Evolutionary conservation across 768 basidiomycete genomes (phyloP).

Genomic region (Boletellus ananas): DNA sequence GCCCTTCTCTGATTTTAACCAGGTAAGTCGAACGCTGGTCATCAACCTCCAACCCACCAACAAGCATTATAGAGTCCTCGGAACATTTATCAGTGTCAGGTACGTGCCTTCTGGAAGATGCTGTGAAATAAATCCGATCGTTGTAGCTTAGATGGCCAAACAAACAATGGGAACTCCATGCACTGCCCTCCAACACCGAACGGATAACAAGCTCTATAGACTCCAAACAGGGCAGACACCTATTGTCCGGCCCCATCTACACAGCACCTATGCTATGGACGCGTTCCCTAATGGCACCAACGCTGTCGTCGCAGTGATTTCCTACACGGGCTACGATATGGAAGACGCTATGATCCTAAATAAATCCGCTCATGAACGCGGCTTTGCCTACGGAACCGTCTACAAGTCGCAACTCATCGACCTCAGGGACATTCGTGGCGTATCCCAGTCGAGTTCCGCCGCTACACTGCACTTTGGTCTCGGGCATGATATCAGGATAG

Average conservation of each 20-base stretch:
- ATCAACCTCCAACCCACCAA: background rate
- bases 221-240: slow-evolving; percentile 95
- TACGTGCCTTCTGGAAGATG: slow-evolving; percentile 26
- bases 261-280: slow-evolving; percentile 97
- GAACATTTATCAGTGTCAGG: slow-evolving; percentile 93
- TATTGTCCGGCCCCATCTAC: slow-evolving; percentile 85
- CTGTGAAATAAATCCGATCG: slow-evolving; percentile 4
- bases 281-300: slow-evolving; percentile 98
- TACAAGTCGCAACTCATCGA: slow-evolving; percentile 95
- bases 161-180: slow-evolving; percentile 99
- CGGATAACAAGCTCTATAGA: slow-evolving; percentile 97
- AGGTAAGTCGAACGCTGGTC: slow-evolving; percentile 47
- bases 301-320: slow-evolving; percentile 98
- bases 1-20: slow-evolving; percentile 99
- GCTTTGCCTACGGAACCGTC: slow-evolving; percentile 93
- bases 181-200: slow-evolving; percentile 85
- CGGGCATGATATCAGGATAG: slow-evolving; percentile 63
- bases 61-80: slow-evolving; percentile 60
- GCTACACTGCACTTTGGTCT: slow-evolving; percentile 88
- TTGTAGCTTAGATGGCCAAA: slow-evolving; percentile 86
- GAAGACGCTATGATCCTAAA: slow-evolving; percentile 99
- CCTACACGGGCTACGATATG: slow-evolving; percentile 99
- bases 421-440: slow-evolving; percentile 73
- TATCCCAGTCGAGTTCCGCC: slow-evolving; percentile 50
- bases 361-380: slow-evolving; percentile 97